Base-by-base conservation (phyloP, 805 yeast species). In the Saccharomycopsis oosterbeekiorum region DNA sequence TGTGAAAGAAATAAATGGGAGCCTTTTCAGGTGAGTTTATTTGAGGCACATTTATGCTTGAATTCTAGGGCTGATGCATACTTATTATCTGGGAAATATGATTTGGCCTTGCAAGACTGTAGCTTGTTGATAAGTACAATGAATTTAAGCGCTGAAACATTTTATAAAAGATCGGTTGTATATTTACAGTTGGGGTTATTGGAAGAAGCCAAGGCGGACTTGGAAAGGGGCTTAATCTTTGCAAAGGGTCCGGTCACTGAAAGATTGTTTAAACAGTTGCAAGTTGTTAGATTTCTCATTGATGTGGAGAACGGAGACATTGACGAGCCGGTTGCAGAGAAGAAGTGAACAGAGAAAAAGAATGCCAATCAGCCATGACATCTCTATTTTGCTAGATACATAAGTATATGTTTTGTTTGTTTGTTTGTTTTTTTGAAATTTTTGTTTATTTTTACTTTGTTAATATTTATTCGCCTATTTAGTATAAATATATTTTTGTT, bases 151-250 rank as follows among this genome's bases (percentile, higher is more conserved):
- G 84, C 92, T 1, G 94, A 88, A 59, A 85, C 87, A 69, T 86
- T 85, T 68, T 76, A 86, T 59, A 80, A 94, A 74, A 80, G 86
- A 67, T 87, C 90, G 1, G 84, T 86, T 57, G 83, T 88, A 55
- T 76, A 79, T 65, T 73, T 74, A 66, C 83, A 85, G 67, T 74
- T 88, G 69, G 88, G 86, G 1, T 82, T 83, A 70, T 78, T 81
- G 62, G 80, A 79, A 55, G 82, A 78, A 9, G 86, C 91, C 1
- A 81, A 83, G 64, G 80, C 81, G 1, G 87, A 83, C 67, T 80
- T 85, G 67, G 92, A 86, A 72, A 79, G 92, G 70, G 96, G 92
- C 0, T 75, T 88, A 62, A 76, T 85, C n/a, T 80, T 86, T 67
- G 80, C 75, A 62, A 47, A 47, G 34, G 53, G 53, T 15, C 82